Conservation (phyloP, 139 green algal genomes). For the Parachlorella kessleri region DNA sequence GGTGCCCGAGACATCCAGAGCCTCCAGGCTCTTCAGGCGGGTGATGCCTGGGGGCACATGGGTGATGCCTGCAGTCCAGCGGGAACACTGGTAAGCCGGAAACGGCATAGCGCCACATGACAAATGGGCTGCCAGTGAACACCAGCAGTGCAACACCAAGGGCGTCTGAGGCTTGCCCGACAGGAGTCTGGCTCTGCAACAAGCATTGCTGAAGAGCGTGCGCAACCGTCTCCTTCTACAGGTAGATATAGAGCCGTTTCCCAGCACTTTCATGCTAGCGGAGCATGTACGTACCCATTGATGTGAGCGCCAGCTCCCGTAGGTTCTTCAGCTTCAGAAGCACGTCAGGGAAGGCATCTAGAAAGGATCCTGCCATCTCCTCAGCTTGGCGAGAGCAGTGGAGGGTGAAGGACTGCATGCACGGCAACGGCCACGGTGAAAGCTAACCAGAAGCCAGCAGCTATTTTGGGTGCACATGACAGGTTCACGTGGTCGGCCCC, state of each 20-base stretch:
- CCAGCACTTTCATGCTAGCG: too few species aligned
- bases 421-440: too few species aligned
- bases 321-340: constrained; percentile 16
- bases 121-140: too few species aligned
- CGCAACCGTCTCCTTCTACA: too few species aligned
- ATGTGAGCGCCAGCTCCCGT: constrained; percentile 4
- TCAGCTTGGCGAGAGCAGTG: not conserved
- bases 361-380: constrained; percentile 8
- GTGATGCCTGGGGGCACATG: constrained; percentile 11
- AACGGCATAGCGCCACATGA: not conserved
- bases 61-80: constrained; percentile 17
- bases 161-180: too few species aligned
- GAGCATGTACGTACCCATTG: constrained; percentile 14
- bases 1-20: constrained; percentile 19
- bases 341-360: constrained; percentile 14
- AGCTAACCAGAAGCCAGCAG: too few species aligned
- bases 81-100: not conserved
- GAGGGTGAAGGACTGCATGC: constrained; percentile 3
- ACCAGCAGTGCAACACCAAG: too few species aligned
- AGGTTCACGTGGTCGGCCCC: too few species aligned
- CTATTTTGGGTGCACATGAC: too few species aligned
- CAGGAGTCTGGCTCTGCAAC: too few species aligned
- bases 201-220: too few species aligned
- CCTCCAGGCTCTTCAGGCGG: constrained; percentile 11
- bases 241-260: too few species aligned